These are phyloP conservation scores for Trichosporon coremiiforme DNA, from an alignment of 1,284 basidiomycete genomes.

Conservation along the genomic window DNA sequence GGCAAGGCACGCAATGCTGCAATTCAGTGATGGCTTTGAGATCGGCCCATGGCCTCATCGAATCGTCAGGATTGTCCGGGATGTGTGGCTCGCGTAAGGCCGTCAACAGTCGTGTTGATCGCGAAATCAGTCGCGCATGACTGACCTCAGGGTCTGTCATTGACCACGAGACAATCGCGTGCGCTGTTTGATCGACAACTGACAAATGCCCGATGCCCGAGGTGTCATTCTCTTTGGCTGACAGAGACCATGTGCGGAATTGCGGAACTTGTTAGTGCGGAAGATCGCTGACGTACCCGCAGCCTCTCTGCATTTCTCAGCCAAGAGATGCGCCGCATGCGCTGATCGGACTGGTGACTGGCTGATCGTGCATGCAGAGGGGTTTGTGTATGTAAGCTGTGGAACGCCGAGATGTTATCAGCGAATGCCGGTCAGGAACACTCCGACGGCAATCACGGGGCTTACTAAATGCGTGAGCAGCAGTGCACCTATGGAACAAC, in stretches of 20 bases:
- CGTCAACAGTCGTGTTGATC: background rate
- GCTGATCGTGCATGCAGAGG: too few relatives aligned
- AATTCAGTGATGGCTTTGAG: background rate
- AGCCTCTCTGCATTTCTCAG: background rate
- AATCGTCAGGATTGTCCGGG: background rate
- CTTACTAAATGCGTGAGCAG: background rate
- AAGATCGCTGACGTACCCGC: background rate
- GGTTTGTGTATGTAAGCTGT: background rate
- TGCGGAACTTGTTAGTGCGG: background rate
- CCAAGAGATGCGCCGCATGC: too few relatives aligned
- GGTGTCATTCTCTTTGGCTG: background rate
- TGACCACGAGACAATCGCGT: background rate
- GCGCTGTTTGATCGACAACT: background rate
- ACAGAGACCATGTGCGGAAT: background rate
- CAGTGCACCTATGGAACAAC: background rate
- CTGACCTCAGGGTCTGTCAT: background rate
- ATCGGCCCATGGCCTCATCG: background rate
- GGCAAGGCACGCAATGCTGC: background rate
- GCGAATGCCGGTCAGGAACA: background rate
- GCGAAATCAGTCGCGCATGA: conserved; percentile 4
- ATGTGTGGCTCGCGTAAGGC: background rate
- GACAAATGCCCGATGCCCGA: conserved; percentile 9
- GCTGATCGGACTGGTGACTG: too few relatives aligned
- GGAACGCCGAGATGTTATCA: background rate
- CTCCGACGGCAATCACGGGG: background rate